These are phyloP conservation scores for Botrytis deweyae DNA, from an alignment of 2,329 filamentous ascomycete species.

Conservation along the genomic window DNA sequence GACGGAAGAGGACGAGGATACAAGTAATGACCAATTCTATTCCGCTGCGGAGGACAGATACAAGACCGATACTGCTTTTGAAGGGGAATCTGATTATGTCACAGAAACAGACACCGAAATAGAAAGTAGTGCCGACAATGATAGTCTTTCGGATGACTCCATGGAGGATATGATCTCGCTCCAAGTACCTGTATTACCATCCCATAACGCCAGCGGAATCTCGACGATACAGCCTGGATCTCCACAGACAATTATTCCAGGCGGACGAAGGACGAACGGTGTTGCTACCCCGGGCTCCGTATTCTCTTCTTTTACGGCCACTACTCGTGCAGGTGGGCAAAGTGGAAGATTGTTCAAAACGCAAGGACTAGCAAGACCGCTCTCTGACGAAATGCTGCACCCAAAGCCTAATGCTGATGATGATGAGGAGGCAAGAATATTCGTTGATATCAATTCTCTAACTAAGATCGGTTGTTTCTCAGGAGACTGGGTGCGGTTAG, in stretches of 20 bases:
- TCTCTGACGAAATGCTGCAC: constrained; percentile 77
- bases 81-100: constrained; percentile 56
- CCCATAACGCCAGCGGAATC: constrained; percentile 75
- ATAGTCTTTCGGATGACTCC: constrained; percentile 84
- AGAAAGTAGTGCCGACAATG: constrained; percentile 63
- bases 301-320: constrained; percentile 85
- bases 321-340: constrained; percentile 69
- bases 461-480: constrained; percentile 95
- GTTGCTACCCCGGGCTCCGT: constrained; percentile 82
- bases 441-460: constrained; percentile 82
- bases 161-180: constrained; percentile 93
- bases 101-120: constrained; percentile 56
- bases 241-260: constrained; percentile 64
- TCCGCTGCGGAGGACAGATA: constrained; percentile 82
- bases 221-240: constrained; percentile 80
- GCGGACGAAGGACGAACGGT: constrained; percentile 64
- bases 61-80: constrained; percentile 54
- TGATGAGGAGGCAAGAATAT: constrained; percentile 86
- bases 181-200: constrained; percentile 72
- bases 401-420: constrained; percentile 75
- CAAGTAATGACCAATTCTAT: constrained; percentile 86
- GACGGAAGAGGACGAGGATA: constrained; percentile 69
- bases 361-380: constrained; percentile 68
- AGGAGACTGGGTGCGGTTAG: constrained; percentile 91
- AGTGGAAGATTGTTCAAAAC: constrained; percentile 81